Conservation (phyloP, 163 green algal species). For the Chlorella variabilis region DNA sequence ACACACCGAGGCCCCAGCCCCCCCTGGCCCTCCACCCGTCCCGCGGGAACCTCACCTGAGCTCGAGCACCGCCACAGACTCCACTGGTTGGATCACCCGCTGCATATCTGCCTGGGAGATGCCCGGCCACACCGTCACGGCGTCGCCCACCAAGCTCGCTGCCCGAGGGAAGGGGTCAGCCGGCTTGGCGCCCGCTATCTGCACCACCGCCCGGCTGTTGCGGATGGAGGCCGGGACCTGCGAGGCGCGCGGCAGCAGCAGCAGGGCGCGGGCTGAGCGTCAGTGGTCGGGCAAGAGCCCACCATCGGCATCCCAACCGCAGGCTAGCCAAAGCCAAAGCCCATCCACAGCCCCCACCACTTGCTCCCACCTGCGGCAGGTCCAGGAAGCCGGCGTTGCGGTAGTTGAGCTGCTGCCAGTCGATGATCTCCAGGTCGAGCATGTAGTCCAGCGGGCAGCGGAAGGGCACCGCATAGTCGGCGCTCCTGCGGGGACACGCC, state of each 20-base stretch:
- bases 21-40: no score
- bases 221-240: conserved; percentile 3
- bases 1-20: no score
- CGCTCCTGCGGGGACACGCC: not conserved
- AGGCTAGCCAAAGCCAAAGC: no score
- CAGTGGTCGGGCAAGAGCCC: not conserved
- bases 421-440: not conserved
- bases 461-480: conserved; percentile 15
- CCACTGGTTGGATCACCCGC: conserved; percentile 1
- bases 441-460: conserved; percentile 18
- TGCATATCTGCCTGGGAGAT: not conserved
- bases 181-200: not conserved
- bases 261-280: not conserved
- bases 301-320: no score
- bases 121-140: not conserved
- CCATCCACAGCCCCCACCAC: not conserved
- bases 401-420: not conserved
- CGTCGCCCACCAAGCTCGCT: not conserved
- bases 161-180: not conserved
- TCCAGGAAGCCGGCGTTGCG: conserved; percentile 17
- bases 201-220: conserved; percentile 12
- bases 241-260: not conserved
- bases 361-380: not conserved
- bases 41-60: conserved; percentile 19
- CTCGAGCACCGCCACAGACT: not conserved